Conservation (phyloP, 1,284 basidiomycete species). For the Sparassis latifolia region DNA sequence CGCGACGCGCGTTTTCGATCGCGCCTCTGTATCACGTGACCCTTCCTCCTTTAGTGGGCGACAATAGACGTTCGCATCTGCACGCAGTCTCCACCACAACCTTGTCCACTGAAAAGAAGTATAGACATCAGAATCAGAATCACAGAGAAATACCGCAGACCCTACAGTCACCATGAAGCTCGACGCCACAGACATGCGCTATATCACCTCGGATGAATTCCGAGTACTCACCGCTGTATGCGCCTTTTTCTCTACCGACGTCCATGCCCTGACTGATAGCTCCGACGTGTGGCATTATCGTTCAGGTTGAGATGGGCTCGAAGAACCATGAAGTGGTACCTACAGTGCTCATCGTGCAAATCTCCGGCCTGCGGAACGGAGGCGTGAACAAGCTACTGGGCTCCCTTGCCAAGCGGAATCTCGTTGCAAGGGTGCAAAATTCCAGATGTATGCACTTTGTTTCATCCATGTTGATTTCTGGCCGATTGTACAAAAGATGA, state of each 20-base stretch:
- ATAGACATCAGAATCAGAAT: too few species aligned
- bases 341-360: conserved; percentile 81
- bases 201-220: conserved; percentile 91
- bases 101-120: too few species aligned
- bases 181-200: conserved; percentile 92
- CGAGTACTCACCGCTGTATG: conserved; percentile 87
- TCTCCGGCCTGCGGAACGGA: conserved; percentile 86
- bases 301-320: conserved; percentile 92
- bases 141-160: too few species aligned
- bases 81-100: too few species aligned
- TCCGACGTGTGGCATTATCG: neutral
- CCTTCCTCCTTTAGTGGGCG: too few species aligned
- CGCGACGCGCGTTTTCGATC: too few species aligned
- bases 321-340: conserved; percentile 98
- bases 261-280: neutral
- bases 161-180: conserved; percentile 65
- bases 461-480: neutral
- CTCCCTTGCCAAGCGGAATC: conserved; percentile 84
- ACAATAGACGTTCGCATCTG: too few species aligned
- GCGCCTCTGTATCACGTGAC: too few species aligned
- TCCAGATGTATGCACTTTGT: conserved; percentile 65
- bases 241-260: conserved; percentile 9
- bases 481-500: conserved; percentile 60
- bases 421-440: conserved; percentile 88
- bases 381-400: conserved; percentile 93